Conservation (phyloP, 257 asterid species). For the Ilex asprella region DNA sequence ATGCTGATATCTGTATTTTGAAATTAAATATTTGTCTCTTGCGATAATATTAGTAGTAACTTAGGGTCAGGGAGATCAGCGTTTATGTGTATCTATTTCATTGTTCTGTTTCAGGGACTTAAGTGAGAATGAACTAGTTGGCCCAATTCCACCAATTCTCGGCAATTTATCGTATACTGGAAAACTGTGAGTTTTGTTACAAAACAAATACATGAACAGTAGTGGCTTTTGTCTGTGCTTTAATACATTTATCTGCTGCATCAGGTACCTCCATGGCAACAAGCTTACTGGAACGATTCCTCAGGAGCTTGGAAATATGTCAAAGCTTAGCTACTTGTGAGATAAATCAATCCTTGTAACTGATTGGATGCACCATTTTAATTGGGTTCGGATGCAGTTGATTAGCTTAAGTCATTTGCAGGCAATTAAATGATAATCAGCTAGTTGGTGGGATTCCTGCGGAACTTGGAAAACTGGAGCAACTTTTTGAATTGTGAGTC, state of each 20-base stretch:
- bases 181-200: conserved; percentile 57
- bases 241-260: neutral
- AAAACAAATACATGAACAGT: neutral
- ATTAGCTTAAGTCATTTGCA: conserved; percentile 19
- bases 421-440: conserved; percentile 89
- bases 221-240: neutral
- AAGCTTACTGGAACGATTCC: conserved; percentile 84
- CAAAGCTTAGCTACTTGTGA: conserved; percentile 87
- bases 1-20: conserved; percentile 6
- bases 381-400: neutral
- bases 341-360: conserved; percentile 11
- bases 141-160: conserved; percentile 75
- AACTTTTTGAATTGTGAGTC: conserved; percentile 88
- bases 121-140: conserved; percentile 85
- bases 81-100: neutral
- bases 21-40: neutral
- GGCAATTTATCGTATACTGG: conserved; percentile 98
- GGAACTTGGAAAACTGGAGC: conserved; percentile 83
- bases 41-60: neutral
- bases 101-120: conserved; percentile 56
- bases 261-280: conserved; percentile 97
- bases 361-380: too few species aligned
- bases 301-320: conserved; percentile 87
- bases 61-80: neutral
- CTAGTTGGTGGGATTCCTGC: conserved; percentile 76